phyloP scores from a whole-genome alignment of 257 asterid genomes.

The Jacaranda mimosifolia region DNA sequence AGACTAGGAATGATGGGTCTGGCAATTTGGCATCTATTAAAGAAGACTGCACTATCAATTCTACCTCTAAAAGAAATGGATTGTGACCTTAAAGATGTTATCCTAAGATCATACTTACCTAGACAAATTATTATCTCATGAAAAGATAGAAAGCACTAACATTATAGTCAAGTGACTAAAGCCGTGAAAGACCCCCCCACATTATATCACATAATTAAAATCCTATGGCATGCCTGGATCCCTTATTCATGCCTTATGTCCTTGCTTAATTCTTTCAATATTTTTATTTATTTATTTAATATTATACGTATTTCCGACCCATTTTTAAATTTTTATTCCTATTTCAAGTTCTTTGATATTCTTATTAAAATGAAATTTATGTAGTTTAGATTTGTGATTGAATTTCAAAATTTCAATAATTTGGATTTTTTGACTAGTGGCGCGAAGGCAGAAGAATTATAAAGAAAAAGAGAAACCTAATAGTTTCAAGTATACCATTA shows the following conservation, averaged over 20 bases:
- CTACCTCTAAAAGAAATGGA: conserved; percentile 69
- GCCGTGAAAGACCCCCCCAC: conserved; percentile 11
- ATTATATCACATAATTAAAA: conserved; percentile 31
- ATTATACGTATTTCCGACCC: background rate
- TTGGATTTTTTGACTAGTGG: conserved; percentile 1
- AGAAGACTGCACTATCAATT: conserved; percentile 54
- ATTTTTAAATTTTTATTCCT: no score
- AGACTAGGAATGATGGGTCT: conserved; percentile 43
- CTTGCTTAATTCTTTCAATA: background rate
- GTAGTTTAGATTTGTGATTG: background rate
- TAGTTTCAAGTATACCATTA: background rate
- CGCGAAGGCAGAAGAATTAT: conserved; percentile 7
- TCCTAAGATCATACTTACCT: conserved; percentile 45
- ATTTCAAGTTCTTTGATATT: background rate
- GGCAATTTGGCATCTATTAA: conserved; percentile 47
- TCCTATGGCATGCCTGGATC: conserved; percentile 23
- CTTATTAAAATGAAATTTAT: conserved; percentile 3
- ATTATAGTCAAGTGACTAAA: conserved; percentile 33
- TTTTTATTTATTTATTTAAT: background rate
- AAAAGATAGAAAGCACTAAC: conserved; percentile 59
- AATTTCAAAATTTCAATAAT: background rate
- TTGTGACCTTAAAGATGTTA: conserved; percentile 76
- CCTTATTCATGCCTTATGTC: background rate
- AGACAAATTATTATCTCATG: conserved; percentile 44
- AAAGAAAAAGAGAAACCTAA: conserved; percentile 13